A percentile compares a stretch with the other conserved stretches of the same genome.
phyloP scores from a whole-genome alignment of 2,329 filamentous ascomycete species.

The Cladophialophora chaetospira region DNA sequence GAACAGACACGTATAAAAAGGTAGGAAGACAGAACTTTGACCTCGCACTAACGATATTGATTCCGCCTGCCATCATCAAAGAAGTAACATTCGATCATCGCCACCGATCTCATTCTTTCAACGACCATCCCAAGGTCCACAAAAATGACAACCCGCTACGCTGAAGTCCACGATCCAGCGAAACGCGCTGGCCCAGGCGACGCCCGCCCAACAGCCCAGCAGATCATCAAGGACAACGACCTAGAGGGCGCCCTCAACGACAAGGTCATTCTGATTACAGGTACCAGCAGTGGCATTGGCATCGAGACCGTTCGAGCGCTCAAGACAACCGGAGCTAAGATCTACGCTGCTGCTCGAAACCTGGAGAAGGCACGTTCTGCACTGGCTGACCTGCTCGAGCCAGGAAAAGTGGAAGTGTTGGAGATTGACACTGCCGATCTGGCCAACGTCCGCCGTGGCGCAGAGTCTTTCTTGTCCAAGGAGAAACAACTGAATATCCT shows the following conservation, averaged over 20 bases:
- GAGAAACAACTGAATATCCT: conserved; percentile 41
- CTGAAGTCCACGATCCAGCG: conserved; percentile 28
- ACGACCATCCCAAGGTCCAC: background rate
- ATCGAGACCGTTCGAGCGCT: conserved; percentile 45
- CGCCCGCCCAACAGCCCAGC: conserved; percentile 29
- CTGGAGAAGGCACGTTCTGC: conserved; percentile 38
- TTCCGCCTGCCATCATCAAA: background rate
- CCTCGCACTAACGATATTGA: background rate
- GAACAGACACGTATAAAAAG: too few relatives aligned
- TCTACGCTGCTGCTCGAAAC: conserved; percentile 43
- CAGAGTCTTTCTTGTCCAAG: conserved; percentile 34
- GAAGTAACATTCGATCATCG: background rate
- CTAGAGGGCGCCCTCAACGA: conserved; percentile 28
- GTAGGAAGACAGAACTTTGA: too few relatives aligned
- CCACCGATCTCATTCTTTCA: background rate
- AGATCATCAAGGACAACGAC: conserved; percentile 34
- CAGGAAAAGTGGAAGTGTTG: conserved; percentile 37
- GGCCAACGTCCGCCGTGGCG: conserved; percentile 37
- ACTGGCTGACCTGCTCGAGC: conserved; percentile 32
- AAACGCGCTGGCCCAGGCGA: conserved; percentile 31
- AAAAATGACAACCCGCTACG: conserved; percentile 33
- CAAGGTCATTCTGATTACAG: conserved; percentile 45
- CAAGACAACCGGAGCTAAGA: conserved; percentile 40
- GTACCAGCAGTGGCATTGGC: conserved; percentile 43
- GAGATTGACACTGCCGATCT: conserved; percentile 41